A percentile compares a stretch with the other conserved stretches of the same genome.
These are phyloP conservation scores for Senna siamea DNA, from an alignment of 306 rosid species.

Conservation along the genomic window DNA sequence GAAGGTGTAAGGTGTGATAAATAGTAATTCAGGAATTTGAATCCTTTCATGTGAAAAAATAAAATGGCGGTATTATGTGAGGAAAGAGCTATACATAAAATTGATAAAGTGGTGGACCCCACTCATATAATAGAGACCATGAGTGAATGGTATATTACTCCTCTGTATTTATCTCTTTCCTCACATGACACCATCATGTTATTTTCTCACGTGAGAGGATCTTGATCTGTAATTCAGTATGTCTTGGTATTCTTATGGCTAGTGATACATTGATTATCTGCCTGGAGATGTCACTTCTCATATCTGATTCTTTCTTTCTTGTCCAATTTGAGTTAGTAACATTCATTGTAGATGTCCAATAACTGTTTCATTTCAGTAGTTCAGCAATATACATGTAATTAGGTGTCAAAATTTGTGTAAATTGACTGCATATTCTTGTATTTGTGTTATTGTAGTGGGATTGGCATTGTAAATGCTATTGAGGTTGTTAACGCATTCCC, in stretches of 20 bases:
- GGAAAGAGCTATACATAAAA: too few species aligned
- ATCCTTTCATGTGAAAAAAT: too few species aligned
- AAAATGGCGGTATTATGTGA: too few species aligned
- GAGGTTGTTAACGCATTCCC: constrained; percentile 95
- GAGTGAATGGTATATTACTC: too few species aligned
- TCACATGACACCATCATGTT: too few species aligned
- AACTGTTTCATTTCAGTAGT: constrained; percentile 22
- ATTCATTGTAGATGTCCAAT: constrained; percentile 17
- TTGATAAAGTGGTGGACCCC: too few species aligned
- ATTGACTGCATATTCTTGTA: constrained; percentile 36
- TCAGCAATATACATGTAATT: constrained; percentile 21
- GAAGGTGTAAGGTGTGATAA: constrained; percentile 87
- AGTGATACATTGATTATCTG: constrained; percentile 24
- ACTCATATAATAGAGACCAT: too few species aligned
- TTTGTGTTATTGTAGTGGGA: constrained; percentile 67
- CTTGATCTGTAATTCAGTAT: constrained; percentile 22
- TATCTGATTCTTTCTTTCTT: constrained; percentile 15
- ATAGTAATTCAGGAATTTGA: constrained; percentile 29
- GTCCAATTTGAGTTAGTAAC: not conserved
- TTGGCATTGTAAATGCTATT: constrained; percentile 96
- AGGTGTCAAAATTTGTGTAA: constrained; percentile 18
- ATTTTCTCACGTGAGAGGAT: too few species aligned
- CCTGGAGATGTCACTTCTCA: constrained; percentile 23
- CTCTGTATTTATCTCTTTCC: too few species aligned
- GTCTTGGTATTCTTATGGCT: constrained; percentile 37